Conservation (phyloP, 352 stramenopile species). For the Phytophthora constricta region DNA sequence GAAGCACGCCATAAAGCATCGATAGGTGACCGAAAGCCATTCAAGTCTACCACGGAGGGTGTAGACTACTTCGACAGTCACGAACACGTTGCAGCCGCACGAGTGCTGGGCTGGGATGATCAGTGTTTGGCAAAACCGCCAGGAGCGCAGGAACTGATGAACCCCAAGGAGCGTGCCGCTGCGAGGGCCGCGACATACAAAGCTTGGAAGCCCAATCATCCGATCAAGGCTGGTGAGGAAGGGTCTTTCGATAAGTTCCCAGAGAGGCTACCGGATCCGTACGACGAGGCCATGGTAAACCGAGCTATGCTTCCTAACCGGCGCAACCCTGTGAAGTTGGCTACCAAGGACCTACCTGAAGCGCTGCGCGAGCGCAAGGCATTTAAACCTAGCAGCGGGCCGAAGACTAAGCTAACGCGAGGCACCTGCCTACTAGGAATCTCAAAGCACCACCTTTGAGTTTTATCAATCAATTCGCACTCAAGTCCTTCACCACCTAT, state of each 20-base stretch:
- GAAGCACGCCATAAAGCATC: conserved; percentile 52
- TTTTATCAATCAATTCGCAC: conserved; percentile 15
- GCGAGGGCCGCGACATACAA: conserved; percentile 64
- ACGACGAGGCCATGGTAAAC: conserved; percentile 77
- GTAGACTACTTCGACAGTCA: conserved; percentile 81
- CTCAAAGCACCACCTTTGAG: conserved; percentile 78
- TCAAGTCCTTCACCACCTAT: neutral
- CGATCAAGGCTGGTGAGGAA: conserved; percentile 66
- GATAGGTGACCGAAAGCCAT: conserved; percentile 73
- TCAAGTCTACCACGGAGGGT: conserved; percentile 70
- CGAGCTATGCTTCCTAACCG: conserved; percentile 76
- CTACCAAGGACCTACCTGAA: conserved; percentile 62
- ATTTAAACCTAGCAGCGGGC: conserved; percentile 66
- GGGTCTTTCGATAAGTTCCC: conserved; percentile 78
- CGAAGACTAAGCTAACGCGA: conserved; percentile 80
- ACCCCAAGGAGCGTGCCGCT: conserved; percentile 70
- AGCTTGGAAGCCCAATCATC: conserved; percentile 72
- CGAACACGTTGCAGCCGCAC: conserved; percentile 69
- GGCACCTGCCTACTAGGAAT: conserved; percentile 79
- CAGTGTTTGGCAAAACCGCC: conserved; percentile 64
- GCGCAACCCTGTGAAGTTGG: conserved; percentile 72
- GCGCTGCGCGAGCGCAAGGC: conserved; percentile 71
- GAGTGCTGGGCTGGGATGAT: conserved; percentile 73
- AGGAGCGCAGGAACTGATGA: conserved; percentile 69
- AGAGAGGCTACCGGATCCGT: conserved; percentile 67